Conservation (phyloP, 163 green algal species). For the Botryococcus braunii region DNA sequence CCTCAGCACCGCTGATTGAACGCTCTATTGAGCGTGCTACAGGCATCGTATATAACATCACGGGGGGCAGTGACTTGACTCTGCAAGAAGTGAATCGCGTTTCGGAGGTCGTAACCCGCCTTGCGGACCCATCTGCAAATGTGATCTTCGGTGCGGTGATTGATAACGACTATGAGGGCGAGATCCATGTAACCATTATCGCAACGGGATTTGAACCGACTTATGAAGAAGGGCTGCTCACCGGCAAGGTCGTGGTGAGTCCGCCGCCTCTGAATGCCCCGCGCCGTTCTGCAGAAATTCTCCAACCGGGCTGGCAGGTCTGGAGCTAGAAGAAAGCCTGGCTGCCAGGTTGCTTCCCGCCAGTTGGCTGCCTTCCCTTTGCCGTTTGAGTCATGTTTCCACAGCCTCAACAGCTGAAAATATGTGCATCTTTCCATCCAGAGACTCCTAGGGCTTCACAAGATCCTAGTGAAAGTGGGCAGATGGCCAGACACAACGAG, state of each 20-base stretch:
- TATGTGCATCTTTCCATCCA: no score
- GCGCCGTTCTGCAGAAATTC: neutral
- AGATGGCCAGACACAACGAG: no score
- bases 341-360: no score
- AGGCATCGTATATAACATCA: conserved; percentile 86
- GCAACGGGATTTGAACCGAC: conserved; percentile 65
- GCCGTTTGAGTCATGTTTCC: no score
- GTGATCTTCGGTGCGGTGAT: conserved; percentile 85
- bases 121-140: conserved; percentile 83
- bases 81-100: conserved; percentile 82
- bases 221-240: conserved; percentile 64
- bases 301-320: neutral
- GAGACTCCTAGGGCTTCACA: no score
- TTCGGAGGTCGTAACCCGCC: conserved; percentile 78
- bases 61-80: conserved; percentile 64
- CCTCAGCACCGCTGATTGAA: conserved; percentile 70
- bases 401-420: no score
- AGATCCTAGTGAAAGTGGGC: no score
- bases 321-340: no score
- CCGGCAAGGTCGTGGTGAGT: conserved; percentile 22
- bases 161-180: conserved; percentile 59
- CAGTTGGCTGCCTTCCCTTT: no score
- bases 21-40: conserved; percentile 68
- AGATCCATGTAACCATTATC: conserved; percentile 92
- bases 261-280: neutral